Base-by-base conservation (phyloP, 768 basidiomycete genomes). In the Phlebiopsis flavidoalba region DNA sequence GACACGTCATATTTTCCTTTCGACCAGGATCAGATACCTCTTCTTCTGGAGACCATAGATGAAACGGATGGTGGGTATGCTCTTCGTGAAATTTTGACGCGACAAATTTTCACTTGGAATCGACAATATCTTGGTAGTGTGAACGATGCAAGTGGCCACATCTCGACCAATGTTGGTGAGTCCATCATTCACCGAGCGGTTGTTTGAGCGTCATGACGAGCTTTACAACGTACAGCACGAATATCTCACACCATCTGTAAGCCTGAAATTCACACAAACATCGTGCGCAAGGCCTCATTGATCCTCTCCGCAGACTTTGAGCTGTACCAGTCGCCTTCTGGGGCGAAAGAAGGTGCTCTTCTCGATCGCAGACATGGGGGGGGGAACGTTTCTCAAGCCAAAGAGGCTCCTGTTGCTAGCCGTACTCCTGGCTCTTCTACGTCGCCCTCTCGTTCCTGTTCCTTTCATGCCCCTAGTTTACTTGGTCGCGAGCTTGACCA, bases 401-500 rank as follows among this genome's bases (percentile, higher is more conserved):
- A 36, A 40, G 64, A 71, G 11, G 60, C 36, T 17, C 6, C 26
- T 6, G 26, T 6, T 14, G 17, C 11, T 10, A 21, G 2, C 53
- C 53, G 0, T 45, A 54, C 1, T 56, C 53, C 1, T 40, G 31
- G 36, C 17, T 53, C 22, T 58, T 64, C 45, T 5, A 22, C 3
- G 8, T 46, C 21, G 10, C 59, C 57, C 47, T 52, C 11, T 57
- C 49, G 7, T 24, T 58, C 12, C 61, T 62, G 1, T 62, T 62
- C 22, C n/a, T n/a, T 50, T 33, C 26, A 55, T 76, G 4, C 85
- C 85, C 0, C 70, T 79, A 36, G 70, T 77, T 12, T 80, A 83
- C 60, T 67, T 82, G 14, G n/a, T n/a, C 71, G 70, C 12, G 65
- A 73, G 36, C 61, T 86, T 43, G 76, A 83, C 58, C 75, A 70